Percentiles rank a stretch among this genome's conserved stretches.
Conservation (phyloP, 495 filamentous ascomycete species). For the Penicillium mononematosum region DNA sequence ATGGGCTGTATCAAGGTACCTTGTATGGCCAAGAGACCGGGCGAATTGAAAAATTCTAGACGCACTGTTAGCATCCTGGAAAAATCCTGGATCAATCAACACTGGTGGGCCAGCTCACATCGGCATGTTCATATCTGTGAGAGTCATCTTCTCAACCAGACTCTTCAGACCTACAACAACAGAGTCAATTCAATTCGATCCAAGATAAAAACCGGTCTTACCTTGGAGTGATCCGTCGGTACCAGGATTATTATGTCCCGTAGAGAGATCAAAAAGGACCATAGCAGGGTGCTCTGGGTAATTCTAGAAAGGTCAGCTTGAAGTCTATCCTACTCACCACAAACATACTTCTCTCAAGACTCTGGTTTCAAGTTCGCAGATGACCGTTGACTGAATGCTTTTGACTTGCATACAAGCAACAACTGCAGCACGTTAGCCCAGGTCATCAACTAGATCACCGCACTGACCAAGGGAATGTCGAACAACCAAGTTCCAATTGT, state of each 20-base stretch:
- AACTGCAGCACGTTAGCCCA: conserved; percentile 19
- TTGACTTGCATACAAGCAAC: conserved; percentile 21
- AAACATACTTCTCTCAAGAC: conserved; percentile 25
- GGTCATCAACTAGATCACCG: not conserved
- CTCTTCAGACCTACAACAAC: not conserved
- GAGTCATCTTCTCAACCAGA: not conserved
- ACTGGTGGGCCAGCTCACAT: not conserved
- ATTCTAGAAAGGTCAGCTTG: conserved; percentile 56
- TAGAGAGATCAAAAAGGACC: not conserved
- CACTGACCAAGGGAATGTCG: conserved; percentile 47
- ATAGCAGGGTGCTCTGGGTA: conserved; percentile 1
- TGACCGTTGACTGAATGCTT: conserved; percentile 4
- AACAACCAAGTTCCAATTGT: conserved; percentile 64
- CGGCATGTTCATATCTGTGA: not conserved
- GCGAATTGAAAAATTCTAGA: conserved; percentile 2
- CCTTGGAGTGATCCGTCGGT: not conserved
- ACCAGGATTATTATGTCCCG: not conserved
- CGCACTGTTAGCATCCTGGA: too few species aligned
- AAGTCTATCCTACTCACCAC: conserved; percentile 57
- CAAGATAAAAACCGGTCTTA: not conserved
- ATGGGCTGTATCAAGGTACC: not conserved
- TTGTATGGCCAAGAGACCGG: not conserved
- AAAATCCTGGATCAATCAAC: not conserved
- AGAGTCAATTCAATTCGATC: not conserved
- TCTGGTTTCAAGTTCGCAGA: conserved; percentile 10